phyloP scores from a whole-genome alignment of 116 monocot genomes.

The Phalaenopsis hybrid region DNA sequence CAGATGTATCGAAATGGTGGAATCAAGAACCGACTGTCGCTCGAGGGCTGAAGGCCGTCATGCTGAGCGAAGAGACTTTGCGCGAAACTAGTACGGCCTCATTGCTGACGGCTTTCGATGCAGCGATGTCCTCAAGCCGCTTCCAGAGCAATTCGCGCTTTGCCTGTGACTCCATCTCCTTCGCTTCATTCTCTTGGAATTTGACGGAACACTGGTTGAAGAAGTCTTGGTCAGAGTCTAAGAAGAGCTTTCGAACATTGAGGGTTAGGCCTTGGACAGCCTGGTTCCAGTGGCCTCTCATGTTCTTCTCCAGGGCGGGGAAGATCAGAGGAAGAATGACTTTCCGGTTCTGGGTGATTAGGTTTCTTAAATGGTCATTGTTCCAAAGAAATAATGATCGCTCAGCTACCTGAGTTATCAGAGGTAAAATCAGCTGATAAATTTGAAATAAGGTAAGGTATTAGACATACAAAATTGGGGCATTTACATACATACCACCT shows the following conservation, averaged over 20 bases:
- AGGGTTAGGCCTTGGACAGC: conserved; percentile 16
- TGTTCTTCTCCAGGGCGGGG: conserved; percentile 18
- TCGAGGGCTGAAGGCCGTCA: conserved; percentile 5
- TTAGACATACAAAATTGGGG: too few species aligned
- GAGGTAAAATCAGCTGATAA: neutral
- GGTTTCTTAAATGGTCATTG: conserved; percentile 16
- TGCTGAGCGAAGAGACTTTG: conserved; percentile 7
- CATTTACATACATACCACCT: too few species aligned
- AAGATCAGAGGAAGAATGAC: conserved; percentile 20
- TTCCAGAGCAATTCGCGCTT: conserved; percentile 14
- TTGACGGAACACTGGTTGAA: conserved; percentile 12
- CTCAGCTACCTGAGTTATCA: conserved; percentile 17
- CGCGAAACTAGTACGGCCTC: conserved; percentile 15
- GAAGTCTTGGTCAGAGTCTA: conserved; percentile 12
- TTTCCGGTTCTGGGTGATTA: conserved; percentile 17
- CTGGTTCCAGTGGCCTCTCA: conserved; percentile 17
- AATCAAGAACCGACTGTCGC: conserved; percentile 3
- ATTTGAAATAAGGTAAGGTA: neutral
- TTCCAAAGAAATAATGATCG: conserved; percentile 23
- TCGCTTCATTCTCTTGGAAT: conserved; percentile 8
- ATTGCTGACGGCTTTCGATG: conserved; percentile 21
- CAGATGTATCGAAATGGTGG: neutral
- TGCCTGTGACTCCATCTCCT: conserved; percentile 5
- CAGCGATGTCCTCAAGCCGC: conserved; percentile 13
- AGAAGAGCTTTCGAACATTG: conserved; percentile 20